Base-by-base conservation (phyloP, 139 green algal species). In the Chlorella sp. region DNA sequence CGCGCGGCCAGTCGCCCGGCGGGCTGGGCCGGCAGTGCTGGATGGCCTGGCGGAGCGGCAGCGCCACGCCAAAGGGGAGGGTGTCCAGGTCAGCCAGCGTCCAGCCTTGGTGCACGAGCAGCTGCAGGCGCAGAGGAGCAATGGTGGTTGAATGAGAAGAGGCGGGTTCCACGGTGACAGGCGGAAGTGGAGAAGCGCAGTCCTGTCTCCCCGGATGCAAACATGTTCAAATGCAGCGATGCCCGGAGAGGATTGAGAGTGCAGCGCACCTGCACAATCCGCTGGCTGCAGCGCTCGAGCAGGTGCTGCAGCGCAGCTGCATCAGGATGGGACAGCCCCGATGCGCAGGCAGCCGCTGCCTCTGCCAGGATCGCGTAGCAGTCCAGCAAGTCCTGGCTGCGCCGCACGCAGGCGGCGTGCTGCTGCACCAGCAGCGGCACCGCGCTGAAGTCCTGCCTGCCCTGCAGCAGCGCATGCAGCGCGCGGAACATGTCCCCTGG, bases 21-120 rank as follows among this genome's bases (percentile, higher is more conserved):
- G 93, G 93, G 64, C 75, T 70, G 33, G 70, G 65, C 17, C 91
- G 81, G 82, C 90, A 93, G 21, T 77, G 62, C 19, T 91, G 80
- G 17, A 97, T 67, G 8, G 86, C 90, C 77, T 96, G 86, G 48
- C 77, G 77, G 40, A 98, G 81, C 5, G 91, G 90, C 76, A 97
- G 76, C 12, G 82, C 87, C 56, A 96, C 82, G 1, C 91, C 94
- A 33, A 82, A 45, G 5, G 94, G 91, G 64, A 98, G 79, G 2
- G 62, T 80, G 9, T 93, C 80, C 42, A 98, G 67, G 31, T 88
- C 76, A 8, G 78, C 51, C n/a, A 86, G 73, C 12, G 70, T 81
- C 84, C 93, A 95, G 31, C 84, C 76, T 73, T 85, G 80, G 43
- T 61, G 41, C 45, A 79, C 79, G 65, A 91, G 71, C 77, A 89